phyloP scores from a whole-genome alignment of 441 rosid species.

The Erodium chrysanthum region DNA sequence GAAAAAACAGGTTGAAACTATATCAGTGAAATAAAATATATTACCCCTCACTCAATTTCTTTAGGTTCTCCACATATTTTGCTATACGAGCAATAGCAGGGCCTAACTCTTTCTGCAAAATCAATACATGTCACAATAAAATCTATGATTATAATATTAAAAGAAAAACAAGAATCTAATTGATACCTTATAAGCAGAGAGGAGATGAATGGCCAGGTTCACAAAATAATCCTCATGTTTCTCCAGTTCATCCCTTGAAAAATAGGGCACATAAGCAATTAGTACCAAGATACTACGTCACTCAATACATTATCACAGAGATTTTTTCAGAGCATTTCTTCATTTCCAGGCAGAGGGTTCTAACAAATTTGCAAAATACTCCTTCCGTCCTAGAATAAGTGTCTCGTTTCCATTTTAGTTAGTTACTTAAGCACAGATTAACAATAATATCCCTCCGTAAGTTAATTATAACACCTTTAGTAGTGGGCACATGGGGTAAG shows the following conservation, averaged over 20 bases:
- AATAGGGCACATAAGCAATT: constrained; percentile 14
- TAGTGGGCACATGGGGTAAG: not conserved
- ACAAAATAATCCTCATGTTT: constrained; percentile 68
- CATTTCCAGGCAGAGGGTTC: too few species aligned
- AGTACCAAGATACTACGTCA: constrained; percentile 13
- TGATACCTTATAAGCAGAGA: constrained; percentile 63
- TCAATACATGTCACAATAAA: not conserved
- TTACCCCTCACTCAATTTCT: constrained; percentile 66
- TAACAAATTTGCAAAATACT: too few species aligned
- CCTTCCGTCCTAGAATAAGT: not conserved
- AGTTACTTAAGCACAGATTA: not conserved
- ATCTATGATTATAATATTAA: not conserved
- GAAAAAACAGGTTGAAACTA: not conserved
- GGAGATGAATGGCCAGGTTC: constrained; percentile 56
- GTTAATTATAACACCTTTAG: not conserved
- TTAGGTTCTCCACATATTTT: constrained; percentile 81
- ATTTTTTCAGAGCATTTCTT: not conserved
- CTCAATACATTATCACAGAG: not conserved
- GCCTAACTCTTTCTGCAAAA: constrained; percentile 66
- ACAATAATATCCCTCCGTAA: not conserved
- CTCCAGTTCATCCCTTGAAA: constrained; percentile 69
- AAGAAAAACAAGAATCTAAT: not conserved
- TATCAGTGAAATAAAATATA: constrained; percentile 12
- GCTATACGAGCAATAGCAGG: constrained; percentile 61
- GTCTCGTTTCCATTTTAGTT: not conserved